phyloP scores from a whole-genome alignment of 2,329 filamentous ascomycete genomes.

The Penicillium sp. region DNA sequence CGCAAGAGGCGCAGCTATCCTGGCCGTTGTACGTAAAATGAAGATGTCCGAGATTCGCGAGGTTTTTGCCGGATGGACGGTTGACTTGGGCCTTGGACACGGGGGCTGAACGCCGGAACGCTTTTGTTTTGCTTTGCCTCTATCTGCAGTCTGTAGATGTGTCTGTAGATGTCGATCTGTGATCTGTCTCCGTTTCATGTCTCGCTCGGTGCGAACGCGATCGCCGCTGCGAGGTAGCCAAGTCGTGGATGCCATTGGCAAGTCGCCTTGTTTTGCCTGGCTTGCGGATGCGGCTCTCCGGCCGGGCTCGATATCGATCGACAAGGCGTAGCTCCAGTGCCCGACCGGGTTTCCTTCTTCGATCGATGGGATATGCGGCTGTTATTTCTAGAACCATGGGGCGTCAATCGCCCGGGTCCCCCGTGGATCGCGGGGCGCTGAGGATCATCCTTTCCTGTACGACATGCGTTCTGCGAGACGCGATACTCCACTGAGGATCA shows the following conservation, averaged over 20 bases:
- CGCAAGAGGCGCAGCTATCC: background rate
- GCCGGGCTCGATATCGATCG: background rate
- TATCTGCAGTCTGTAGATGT: background rate
- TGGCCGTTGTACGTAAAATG: background rate
- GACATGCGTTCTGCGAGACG: background rate
- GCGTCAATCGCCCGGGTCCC: background rate
- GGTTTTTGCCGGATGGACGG: background rate
- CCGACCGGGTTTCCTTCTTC: background rate
- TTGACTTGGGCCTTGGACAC: background rate
- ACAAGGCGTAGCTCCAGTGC: background rate
- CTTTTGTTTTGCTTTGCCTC: background rate
- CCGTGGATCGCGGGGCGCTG: background rate
- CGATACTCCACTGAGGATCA: background rate
- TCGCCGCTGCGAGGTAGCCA: background rate
- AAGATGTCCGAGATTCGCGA: background rate
- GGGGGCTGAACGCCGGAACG: background rate
- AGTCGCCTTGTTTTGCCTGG: background rate
- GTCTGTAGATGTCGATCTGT: background rate
- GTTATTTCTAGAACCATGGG: background rate
- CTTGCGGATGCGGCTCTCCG: constrained; percentile 2
- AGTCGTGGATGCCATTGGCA: background rate
- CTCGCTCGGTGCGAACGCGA: background rate
- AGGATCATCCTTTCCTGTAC: background rate
- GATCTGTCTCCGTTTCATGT: constrained; percentile 1
- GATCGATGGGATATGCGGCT: background rate